phyloP scores from a whole-genome alignment of 768 basidiomycete species.

The Leccinum boreale region DNA sequence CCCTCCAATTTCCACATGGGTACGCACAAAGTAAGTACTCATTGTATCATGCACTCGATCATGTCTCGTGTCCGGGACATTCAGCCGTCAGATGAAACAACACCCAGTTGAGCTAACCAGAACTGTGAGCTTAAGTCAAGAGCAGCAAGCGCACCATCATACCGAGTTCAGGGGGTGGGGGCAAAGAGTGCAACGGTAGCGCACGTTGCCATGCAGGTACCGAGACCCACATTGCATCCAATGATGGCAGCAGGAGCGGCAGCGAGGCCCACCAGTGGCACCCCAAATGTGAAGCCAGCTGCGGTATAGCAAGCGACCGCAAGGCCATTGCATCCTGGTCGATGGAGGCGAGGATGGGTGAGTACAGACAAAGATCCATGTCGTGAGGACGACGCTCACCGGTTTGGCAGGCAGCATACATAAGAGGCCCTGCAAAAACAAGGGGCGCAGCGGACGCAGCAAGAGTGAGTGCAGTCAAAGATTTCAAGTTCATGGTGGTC shows the following conservation, averaged over 20 bases:
- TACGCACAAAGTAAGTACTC: neutral
- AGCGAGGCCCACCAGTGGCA: conserved; percentile 4
- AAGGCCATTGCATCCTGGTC: conserved; percentile 23
- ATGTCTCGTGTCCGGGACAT: neutral
- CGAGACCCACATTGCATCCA: conserved; percentile 22
- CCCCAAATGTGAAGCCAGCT: conserved; percentile 25
- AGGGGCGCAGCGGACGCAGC: conserved; percentile 9
- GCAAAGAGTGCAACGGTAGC: conserved; percentile 17
- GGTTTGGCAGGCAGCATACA: conserved; percentile 26
- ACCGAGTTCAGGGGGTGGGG: conserved; percentile 17
- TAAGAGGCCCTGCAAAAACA: conserved; percentile 15
- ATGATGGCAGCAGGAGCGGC: conserved; percentile 18
- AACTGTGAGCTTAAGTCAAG: neutral
- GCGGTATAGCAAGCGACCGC: conserved; percentile 21
- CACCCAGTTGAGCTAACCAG: neutral
- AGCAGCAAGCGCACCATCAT: neutral
- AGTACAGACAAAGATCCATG: neutral
- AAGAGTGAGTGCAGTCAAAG: conserved; percentile 17
- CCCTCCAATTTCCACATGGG: neutral
- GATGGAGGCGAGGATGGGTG: neutral
- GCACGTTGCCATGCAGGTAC: conserved; percentile 1
- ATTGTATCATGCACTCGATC: neutral
- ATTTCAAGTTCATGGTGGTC: conserved; percentile 26
- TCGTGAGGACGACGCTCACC: conserved; percentile 1
- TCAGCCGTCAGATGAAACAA: neutral